Percentiles rank a stretch among this genome's conserved stretches.
These are phyloP conservation scores for Viola pubescens DNA, from an alignment of 441 rosid species.

Conservation along the genomic window DNA sequence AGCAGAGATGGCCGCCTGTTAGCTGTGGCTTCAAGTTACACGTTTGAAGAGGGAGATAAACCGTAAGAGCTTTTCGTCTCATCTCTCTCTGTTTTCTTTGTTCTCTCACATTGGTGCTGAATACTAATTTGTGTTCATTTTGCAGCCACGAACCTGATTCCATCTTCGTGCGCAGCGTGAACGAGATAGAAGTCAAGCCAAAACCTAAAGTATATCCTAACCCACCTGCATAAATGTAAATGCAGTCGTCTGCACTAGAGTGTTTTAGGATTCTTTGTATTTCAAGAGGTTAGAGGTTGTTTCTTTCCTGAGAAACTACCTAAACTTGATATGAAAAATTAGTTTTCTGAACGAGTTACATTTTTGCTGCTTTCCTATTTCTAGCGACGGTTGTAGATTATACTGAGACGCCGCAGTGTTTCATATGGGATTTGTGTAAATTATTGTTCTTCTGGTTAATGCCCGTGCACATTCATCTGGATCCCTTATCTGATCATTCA, in stretches of 20 bases:
- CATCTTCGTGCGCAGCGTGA: slow-evolving; percentile 61
- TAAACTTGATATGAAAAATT: background rate
- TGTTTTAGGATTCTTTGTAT: background rate
- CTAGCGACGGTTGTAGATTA: no score
- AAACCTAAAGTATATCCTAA: slow-evolving; percentile 75
- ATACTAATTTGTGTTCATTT: slow-evolving; percentile 11
- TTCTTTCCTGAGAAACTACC: slow-evolving; percentile 16
- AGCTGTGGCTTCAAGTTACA: slow-evolving; percentile 99
- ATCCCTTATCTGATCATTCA: no score
- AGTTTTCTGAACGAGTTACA: background rate
- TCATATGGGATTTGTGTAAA: background rate
- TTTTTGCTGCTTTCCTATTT: no score
- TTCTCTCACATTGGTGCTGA: slow-evolving; percentile 2
- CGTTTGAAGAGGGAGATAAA: slow-evolving; percentile 92
- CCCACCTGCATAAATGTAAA: slow-evolving; percentile 42
- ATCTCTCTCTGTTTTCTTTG: background rate
- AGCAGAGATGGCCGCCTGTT: slow-evolving; percentile 87
- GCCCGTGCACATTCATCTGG: background rate
- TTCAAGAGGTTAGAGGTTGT: background rate
- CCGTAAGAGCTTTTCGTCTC: slow-evolving; percentile 37
- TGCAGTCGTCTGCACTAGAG: slow-evolving; percentile 2
- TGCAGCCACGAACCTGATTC: slow-evolving; percentile 85
- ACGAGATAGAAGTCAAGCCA: slow-evolving; percentile 85
- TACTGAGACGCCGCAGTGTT: background rate
- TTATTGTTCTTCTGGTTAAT: background rate